Conservation (phyloP, 139 green algal genomes). For the Chlamydomonas sp. region DNA sequence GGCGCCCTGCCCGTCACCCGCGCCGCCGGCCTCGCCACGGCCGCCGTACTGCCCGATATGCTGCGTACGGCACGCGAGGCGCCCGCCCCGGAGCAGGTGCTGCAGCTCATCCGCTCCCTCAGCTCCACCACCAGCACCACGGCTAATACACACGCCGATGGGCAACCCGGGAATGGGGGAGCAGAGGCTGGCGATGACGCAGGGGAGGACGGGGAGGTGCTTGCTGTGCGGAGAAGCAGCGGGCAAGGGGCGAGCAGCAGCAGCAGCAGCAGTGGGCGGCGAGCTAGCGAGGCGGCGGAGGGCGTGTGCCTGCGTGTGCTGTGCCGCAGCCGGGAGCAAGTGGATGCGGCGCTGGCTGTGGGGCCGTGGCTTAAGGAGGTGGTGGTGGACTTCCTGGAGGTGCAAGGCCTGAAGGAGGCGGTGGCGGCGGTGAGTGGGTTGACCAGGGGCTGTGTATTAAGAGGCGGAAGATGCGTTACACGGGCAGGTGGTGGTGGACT, state of each 20-base stretch:
- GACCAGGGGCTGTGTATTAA: background rate
- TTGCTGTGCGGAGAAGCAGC: no score
- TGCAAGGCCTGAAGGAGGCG: slow-evolving; percentile 76
- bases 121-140: slow-evolving; percentile 30
- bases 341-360: slow-evolving; percentile 64
- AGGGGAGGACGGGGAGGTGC: no score
- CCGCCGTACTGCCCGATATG: slow-evolving; percentile 54
- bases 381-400: slow-evolving; percentile 87
- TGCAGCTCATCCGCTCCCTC: background rate
- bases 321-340: slow-evolving; percentile 77
- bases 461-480: no score
- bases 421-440: slow-evolving; percentile 62
- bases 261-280: background rate
- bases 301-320: slow-evolving; percentile 66
- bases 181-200: no score
- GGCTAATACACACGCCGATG: background rate
- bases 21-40: slow-evolving; percentile 40
- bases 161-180: no score
- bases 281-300: background rate
- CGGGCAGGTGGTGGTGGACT: no score
- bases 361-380: slow-evolving; percentile 81
- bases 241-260: no score
- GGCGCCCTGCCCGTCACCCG: background rate
- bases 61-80: slow-evolving; percentile 23
- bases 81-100: background rate